Evolutionary conservation across 176 grass and related monocot species (phyloP), one percentile per base, ranked within the genome.

Genomic region (Aechmea fasciata): DNA sequence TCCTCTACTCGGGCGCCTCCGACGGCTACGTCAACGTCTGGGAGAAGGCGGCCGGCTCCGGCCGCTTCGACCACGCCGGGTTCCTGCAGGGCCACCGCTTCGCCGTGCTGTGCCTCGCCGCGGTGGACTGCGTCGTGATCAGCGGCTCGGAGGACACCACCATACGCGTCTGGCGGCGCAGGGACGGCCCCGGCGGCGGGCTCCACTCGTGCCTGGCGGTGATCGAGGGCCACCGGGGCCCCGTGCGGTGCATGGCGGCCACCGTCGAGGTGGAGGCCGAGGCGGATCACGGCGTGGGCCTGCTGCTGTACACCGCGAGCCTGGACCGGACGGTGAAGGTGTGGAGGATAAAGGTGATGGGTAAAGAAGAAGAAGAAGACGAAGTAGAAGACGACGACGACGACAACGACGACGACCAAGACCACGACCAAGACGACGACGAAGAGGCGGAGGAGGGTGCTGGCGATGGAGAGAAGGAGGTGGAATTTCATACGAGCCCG

Each of bases 101-200:
- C 0, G 92, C 83, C 0, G 92, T 96, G 5, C 79, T 91, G 68
- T 87, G 92, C 67, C 72, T 96, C 8, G 83, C 85, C 3, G 84
- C 88, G 51, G 14, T 75, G 11, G 73, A 84, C 0, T 11, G 85
- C 53, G 85, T 89, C 10, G 88, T 96, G 52, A 72, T 91, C 13
- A 91, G 88, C 47, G 92, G 92, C 1, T 91, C 92, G 6, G 92
- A 96, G 76, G 92, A 96, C 66, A 84, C 88, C 4, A 91, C 92
- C 2, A 91, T 96, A 82, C 79, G 92, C 51, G 88, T 96, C 49
- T 96, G 92, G 92, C 69, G 86, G 68, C 72, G 88, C 2, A 81
- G 81, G 51, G 74, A 78, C 11, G 80, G 85, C 69, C 79, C 65
- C 10, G 79, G 73, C 15, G 75, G 70, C 47, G 75, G 67, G 3